phyloP scores from a whole-genome alignment of 2,329 filamentous ascomycete species.

The Dothiorella sarmentorum region DNA sequence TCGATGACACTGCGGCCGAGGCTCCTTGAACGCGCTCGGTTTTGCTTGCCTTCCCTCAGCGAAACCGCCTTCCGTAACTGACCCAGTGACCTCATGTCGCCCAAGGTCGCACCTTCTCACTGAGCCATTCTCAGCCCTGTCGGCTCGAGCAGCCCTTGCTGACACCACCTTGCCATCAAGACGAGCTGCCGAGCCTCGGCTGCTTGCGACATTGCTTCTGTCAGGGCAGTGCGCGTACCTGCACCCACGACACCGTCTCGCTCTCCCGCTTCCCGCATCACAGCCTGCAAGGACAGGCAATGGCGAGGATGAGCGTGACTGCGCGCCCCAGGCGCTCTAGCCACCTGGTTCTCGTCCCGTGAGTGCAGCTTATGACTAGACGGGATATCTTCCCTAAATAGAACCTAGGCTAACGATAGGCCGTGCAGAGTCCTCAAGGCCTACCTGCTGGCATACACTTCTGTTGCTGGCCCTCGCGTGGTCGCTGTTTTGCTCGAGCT shows the following conservation, averaged over 20 bases:
- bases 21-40: neutral
- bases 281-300: slow-evolving; percentile 1
- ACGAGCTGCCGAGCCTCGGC: slow-evolving; percentile 5
- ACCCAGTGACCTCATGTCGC: slow-evolving; percentile 9
- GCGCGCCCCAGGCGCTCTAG: neutral
- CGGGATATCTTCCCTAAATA: neutral
- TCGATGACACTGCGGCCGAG: slow-evolving; percentile 1
- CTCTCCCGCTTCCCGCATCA: slow-evolving; percentile 2
- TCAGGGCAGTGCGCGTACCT: slow-evolving; percentile 9
- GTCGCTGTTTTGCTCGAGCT: slow-evolving; percentile 28
- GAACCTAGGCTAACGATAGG: neutral
- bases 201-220: neutral
- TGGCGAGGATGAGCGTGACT: neutral
- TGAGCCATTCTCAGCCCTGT: slow-evolving; percentile 6
- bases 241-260: neutral
- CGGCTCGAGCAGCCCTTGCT: slow-evolving; percentile 1
- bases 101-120: neutral
- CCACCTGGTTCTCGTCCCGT: neutral
- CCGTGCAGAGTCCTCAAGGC: slow-evolving; percentile 19
- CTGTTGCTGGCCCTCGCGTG: slow-evolving; percentile 45
- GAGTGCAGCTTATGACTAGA: neutral
- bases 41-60: neutral
- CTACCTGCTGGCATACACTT: slow-evolving; percentile 35
- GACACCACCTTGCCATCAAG: neutral
- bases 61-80: neutral